Evolutionary conservation across 805 yeast genomes (phyloP).

Genomic region (Diddensiella transvaalensis): DNA sequence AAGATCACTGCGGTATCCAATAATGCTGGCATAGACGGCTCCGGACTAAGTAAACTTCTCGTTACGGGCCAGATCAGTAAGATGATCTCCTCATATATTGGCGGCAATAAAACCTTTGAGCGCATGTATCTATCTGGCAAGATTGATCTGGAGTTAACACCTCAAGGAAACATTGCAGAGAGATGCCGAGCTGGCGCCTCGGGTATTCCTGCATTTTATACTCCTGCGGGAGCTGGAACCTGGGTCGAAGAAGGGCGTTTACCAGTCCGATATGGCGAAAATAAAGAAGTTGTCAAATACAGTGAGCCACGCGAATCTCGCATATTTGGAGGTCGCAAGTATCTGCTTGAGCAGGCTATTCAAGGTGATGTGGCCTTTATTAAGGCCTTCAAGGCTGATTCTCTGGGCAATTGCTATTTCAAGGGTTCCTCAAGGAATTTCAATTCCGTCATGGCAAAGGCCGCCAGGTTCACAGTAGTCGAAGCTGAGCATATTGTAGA

Average conservation of each 20-base stretch:
- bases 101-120: constrained; percentile 41
- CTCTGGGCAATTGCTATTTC: constrained; percentile 46
- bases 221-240: constrained; percentile 45
- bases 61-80: constrained; percentile 40
- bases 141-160: constrained; percentile 41
- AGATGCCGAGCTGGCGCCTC: constrained; percentile 44
- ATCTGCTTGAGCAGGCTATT: constrained; percentile 39
- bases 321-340: constrained; percentile 39
- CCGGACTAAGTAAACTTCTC: constrained; percentile 39
- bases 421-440: constrained; percentile 43
- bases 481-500: constrained; percentile 46
- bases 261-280: constrained; percentile 38
- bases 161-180: constrained; percentile 46
- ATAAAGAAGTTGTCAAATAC: constrained; percentile 35
- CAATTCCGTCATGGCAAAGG: constrained; percentile 41
- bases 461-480: constrained; percentile 41
- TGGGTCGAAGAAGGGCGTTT: constrained; percentile 44
- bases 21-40: constrained; percentile 42
- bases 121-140: constrained; percentile 38
- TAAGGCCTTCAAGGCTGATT: constrained; percentile 47
- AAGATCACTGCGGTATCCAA: constrained; percentile 43
- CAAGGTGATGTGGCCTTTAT: constrained; percentile 47
- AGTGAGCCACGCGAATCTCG: constrained; percentile 39
- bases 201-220: constrained; percentile 44
- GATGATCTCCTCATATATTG: constrained; percentile 43